Conservation (phyloP, 2,329 filamentous ascomycete genomes). For the Tolypocladium cylindrosporum region DNA sequence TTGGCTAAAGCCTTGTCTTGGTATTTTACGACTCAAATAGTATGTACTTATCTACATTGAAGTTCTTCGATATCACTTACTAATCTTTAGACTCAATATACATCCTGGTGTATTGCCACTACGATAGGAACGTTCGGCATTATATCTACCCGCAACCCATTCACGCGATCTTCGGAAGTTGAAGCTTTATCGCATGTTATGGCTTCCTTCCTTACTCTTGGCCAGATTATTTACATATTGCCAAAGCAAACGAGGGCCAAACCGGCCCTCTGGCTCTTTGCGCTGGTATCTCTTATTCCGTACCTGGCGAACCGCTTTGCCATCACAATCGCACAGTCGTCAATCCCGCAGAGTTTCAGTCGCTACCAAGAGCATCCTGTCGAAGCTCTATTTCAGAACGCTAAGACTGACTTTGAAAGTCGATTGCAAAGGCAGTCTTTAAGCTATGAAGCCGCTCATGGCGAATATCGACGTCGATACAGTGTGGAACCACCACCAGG, state of each 20-base stretch:
- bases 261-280: constrained; percentile 18
- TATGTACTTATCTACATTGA: not conserved
- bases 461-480: constrained; percentile 35
- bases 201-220: constrained; percentile 18
- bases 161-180: not conserved
- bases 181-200: constrained; percentile 6
- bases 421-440: constrained; percentile 26
- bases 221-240: constrained; percentile 18
- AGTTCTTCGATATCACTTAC: not conserved
- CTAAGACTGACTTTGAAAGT: constrained; percentile 19
- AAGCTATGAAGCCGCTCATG: constrained; percentile 20
- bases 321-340: constrained; percentile 16
- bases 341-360: constrained; percentile 18
- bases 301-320: constrained; percentile 17
- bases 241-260: constrained; percentile 18
- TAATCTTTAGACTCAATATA: not conserved
- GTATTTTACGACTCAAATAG: not conserved
- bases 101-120: not conserved
- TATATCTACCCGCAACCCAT: not conserved
- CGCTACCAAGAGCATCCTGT: constrained; percentile 16
- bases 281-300: constrained; percentile 18
- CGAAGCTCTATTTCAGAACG: constrained; percentile 17
- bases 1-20: not conserved
- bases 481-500: constrained; percentile 31
- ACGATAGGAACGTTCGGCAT: not conserved